These are phyloP conservation scores for Thymus mandschuricus DNA, from an alignment of 257 asterid species.

Conservation along the genomic window DNA sequence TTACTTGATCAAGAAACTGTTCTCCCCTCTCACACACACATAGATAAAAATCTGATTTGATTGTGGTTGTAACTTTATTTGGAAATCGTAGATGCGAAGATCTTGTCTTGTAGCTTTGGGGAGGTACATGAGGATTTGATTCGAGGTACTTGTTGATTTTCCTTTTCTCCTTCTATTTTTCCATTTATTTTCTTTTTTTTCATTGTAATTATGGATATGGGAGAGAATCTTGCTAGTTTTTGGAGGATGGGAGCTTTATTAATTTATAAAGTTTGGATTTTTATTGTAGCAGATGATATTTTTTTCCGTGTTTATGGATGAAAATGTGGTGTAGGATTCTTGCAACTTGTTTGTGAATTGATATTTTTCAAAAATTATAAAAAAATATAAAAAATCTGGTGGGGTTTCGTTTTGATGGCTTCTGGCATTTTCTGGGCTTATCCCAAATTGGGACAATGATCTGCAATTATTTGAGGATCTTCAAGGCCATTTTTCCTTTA, in stretches of 20 bases:
- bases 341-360: constrained; percentile 39
- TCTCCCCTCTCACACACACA: background rate
- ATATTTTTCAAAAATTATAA: no score
- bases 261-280: constrained; percentile 32
- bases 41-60: background rate
- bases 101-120: constrained; percentile 23
- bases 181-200: background rate
- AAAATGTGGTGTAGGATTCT: constrained; percentile 52
- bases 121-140: constrained; percentile 35
- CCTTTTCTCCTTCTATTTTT: no score
- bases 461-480: constrained; percentile 22
- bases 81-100: constrained; percentile 27
- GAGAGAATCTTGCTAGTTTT: constrained; percentile 19
- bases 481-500: constrained; percentile 23
- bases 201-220: background rate
- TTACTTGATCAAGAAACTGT: constrained; percentile 23
- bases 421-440: constrained; percentile 35
- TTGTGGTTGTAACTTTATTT: constrained; percentile 1
- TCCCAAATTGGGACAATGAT: constrained; percentile 32
- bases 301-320: constrained; percentile 32
- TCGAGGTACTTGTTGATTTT: constrained; percentile 3
- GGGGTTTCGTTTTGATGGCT: constrained; percentile 32
- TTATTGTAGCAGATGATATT: no score
- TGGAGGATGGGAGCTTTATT: constrained; percentile 15
- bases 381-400: constrained; percentile 25